Base-by-base conservation (phyloP, 2,329 filamentous ascomycete species). In the Colletotrichum tropicicola region DNA sequence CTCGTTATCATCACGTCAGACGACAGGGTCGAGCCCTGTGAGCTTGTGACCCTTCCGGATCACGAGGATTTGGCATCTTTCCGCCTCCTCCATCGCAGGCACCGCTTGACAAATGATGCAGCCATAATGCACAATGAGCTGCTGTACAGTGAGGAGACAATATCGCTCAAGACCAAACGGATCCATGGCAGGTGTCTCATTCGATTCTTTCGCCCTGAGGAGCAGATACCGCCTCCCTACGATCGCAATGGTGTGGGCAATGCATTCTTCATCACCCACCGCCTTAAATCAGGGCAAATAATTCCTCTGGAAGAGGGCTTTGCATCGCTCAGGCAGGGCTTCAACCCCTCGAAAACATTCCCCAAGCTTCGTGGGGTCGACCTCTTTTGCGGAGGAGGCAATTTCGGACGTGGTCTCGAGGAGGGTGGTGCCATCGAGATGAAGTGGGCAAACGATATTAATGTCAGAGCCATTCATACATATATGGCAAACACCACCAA, bases 331-430 rank as follows among this genome's bases (percentile, higher is more conserved):
- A 80, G 77, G 0, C 85, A 91, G 74, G 89, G 88, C 0, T 86
- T 87, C 43, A 78, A 89, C 67, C 85, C 87, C 0, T 51, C 59
- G 0, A 68, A 65, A 1, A 30, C 64, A 5, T 59, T 69, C 5
- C 66, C 72, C 17, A 82, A 81, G 62, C 79, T 92, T 8, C 80
- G 79, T 5, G 91, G 89, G 0, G 77, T 95, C 4, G 91, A 93
- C 67, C 78, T 96, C 0, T 97, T 93, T 71, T 93, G 90, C 68
- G 93, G 93, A 1, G 90, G 91, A 17, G 92, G 93, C 0, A 93
- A 90, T 55, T 88, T 96, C 54, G 92, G 92, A 5, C 84, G 91
- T 28, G 92, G 92, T 0, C 79, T 97, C 0, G 92, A 94, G 74
- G 91, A 94, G 56, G 87, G 87, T 1, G 88, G 89, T 0, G 88